Base-by-base conservation (phyloP, 768 basidiomycete species). In the Calvatia gigantea region DNA sequence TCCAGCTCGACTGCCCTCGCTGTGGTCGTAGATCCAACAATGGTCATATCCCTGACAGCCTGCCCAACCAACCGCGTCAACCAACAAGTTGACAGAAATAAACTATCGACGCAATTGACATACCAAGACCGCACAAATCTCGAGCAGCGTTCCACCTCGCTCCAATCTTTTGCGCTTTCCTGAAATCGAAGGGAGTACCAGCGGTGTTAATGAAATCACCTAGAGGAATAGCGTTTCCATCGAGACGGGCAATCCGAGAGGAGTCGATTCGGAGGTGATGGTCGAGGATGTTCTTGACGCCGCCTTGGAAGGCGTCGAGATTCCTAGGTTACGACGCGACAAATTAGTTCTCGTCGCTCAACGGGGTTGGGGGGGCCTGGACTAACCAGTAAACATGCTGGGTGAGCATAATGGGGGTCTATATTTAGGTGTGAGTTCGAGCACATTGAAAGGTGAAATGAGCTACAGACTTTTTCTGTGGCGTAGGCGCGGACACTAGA, bases 361-460 rank as follows among this genome's bases (percentile, higher is more conserved):
- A 54, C 8, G 4, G 37, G 32, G 15, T n/a, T 17, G 4, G 29
- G 12, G 37, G 48, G 32, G 28, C 7, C 48, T 7, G n/a, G n/a
- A 39, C 65, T 15, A 41, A 77, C 80, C 78, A 80, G 62, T 82
- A 84, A 29, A 77, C 70, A 58, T 83, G 81, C 54, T 79, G 78
- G 0, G 80, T 81, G 27, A 81, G 63, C 81, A 83, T 80, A 50
- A 82, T 80, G 0, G 81, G 81, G 2, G 82, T 83, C 74, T 74
- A 51, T 21, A n/a, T 28, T 15, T 3, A 14, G n/a, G 8, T 29
- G n/a, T 41, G 9, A 37, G 25, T 42, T 6, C 29, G 4, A n/a
- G 11, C 23, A 7, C n/a, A 28, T 8, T 25, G 32, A 5, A 31
- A 4, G 12, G 17, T 7, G 7, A 28, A 14, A 27, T 5, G n/a